Evolutionary conservation across 768 basidiomycete genomes (phyloP).

Genomic region (Paxillus ammoniavirescens): DNA sequence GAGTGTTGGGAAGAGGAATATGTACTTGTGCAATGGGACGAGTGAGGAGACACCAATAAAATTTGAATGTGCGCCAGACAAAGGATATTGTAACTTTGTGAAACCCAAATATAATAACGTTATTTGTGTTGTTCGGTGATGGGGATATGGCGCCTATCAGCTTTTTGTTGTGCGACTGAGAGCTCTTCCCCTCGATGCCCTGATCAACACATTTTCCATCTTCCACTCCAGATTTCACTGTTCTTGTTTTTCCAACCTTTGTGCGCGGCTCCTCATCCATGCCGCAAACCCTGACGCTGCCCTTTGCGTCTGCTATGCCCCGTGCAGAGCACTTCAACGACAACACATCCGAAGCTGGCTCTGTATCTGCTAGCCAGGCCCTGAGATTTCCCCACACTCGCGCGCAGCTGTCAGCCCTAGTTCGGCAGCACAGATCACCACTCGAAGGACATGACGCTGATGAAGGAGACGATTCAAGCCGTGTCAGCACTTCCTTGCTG

Average conservation of each 20-base stretch:
- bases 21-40: constrained; percentile 77
- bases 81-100: too few relatives aligned
- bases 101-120: constrained; percentile 22
- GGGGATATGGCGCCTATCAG: constrained; percentile 7
- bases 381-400: constrained; percentile 77
- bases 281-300: constrained; percentile 25
- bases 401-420: constrained; percentile 73
- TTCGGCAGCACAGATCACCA: constrained; percentile 64
- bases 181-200: constrained; percentile 22
- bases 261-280: constrained; percentile 16
- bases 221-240: constrained; percentile 5
- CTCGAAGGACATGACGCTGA: constrained; percentile 57
- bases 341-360: constrained; percentile 16
- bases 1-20: constrained; percentile 70
- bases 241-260: not conserved
- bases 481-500: constrained; percentile 63
- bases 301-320: constrained; percentile 10
- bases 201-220: constrained; percentile 19
- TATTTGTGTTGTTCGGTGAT: constrained; percentile 17
- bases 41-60: constrained; percentile 29
- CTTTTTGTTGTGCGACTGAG: constrained; percentile 12
- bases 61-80: too few relatives aligned
- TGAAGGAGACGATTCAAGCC: constrained; percentile 51
- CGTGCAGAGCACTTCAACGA: constrained; percentile 16
- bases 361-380: constrained; percentile 13